A percentile compares a stretch with the other conserved stretches of the same genome.
Conservation (phyloP, 2,329 filamentous ascomycete species). For the Cordyceps cicadae region DNA sequence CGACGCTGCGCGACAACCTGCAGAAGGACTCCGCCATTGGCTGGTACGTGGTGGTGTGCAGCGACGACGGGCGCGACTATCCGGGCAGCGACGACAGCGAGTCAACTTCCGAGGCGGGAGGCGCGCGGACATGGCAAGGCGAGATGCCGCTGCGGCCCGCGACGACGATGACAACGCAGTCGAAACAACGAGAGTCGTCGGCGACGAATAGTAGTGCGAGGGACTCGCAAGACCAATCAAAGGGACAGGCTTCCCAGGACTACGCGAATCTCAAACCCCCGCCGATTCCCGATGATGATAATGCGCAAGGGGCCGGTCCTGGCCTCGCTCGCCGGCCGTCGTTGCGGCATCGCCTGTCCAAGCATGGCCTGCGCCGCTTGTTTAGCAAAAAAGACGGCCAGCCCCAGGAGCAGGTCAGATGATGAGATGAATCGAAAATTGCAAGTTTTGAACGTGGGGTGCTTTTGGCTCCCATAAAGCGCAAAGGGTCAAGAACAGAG, state of each 20-base stretch:
- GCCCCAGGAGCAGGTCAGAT: background rate
- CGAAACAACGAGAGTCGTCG: background rate
- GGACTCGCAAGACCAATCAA: conserved; percentile 1
- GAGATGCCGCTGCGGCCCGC: conserved; percentile 10
- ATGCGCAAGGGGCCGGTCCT: background rate
- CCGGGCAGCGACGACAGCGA: conserved; percentile 28
- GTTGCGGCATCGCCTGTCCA: conserved; percentile 25
- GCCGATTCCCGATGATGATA: conserved; percentile 12
- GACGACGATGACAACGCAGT: background rate
- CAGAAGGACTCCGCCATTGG: conserved; percentile 47
- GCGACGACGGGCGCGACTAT: conserved; percentile 48
- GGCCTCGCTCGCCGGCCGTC: background rate
- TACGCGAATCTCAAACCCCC: conserved; percentile 10
- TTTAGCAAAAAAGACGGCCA: conserved; percentile 27
- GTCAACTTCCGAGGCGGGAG: conserved; percentile 10
- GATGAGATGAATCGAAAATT: background rate
- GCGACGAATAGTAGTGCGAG: background rate
- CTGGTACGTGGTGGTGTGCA: conserved; percentile 57
- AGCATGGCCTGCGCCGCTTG: conserved; percentile 30
- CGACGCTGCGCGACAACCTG: conserved; percentile 47
- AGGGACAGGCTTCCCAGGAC: background rate
- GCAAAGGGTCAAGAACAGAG: background rate
- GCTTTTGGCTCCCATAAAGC: background rate
- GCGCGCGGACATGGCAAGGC: background rate
- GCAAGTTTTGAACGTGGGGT: background rate